These are phyloP conservation scores for Umbelopsis sp. DNA, from an alignment of 192 early-diverging fungal genomes.

Conservation along the genomic window DNA sequence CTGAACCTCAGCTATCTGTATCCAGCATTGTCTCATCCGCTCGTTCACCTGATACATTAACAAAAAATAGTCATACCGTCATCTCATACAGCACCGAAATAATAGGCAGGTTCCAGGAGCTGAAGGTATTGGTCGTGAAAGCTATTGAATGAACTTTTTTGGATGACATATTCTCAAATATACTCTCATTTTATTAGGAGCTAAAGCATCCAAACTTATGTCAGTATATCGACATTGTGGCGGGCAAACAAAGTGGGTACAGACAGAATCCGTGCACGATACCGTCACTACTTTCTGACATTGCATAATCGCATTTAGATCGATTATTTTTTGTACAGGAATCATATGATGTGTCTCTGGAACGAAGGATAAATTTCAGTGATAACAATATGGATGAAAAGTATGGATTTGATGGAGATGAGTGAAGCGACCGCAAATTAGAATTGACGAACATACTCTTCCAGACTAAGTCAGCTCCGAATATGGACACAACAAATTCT, in stretches of 20 bases:
- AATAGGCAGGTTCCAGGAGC: constrained; percentile 47
- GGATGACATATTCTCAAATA: neutral
- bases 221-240: constrained; percentile 63
- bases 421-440: neutral
- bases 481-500: constrained; percentile 57
- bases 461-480: constrained; percentile 31
- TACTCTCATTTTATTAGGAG: constrained; percentile 38
- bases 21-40: constrained; percentile 33
- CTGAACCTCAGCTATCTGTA: constrained; percentile 17
- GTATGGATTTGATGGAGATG: neutral
- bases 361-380: constrained; percentile 8
- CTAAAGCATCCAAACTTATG: constrained; percentile 62
- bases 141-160: neutral
- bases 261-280: neutral
- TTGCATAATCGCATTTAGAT: constrained; percentile 29
- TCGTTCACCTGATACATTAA: constrained; percentile 25
- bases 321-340: constrained; percentile 61
- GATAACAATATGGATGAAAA: neutral
- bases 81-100: constrained; percentile 50
- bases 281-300: neutral
- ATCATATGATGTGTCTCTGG: constrained; percentile 40
- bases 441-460: neutral
- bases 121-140: constrained; percentile 35
- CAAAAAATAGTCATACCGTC: constrained; percentile 36
- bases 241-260: constrained; percentile 59